Conservation (phyloP, 140 eudicot species). For the Stevia rebaudiana region DNA sequence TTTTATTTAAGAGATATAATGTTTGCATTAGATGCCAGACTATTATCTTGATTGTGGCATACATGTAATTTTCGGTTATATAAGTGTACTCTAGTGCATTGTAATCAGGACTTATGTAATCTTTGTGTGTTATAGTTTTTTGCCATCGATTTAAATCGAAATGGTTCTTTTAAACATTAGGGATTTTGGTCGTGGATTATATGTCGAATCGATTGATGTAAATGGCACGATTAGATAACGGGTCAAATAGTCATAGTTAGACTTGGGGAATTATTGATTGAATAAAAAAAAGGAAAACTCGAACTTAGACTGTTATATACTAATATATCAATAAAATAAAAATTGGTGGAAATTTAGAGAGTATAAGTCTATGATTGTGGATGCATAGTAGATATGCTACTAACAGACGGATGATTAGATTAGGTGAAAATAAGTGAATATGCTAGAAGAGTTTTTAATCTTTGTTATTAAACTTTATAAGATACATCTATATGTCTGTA, state of each 20-base stretch:
- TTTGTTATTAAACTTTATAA: neutral
- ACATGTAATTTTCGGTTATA: neutral
- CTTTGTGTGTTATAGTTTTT: conserved; percentile 1
- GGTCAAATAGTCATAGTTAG: too few relatives aligned
- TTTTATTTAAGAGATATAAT: neutral
- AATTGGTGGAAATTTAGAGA: too few relatives aligned
- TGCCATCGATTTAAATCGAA: neutral
- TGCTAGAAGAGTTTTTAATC: neutral
- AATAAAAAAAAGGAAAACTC: too few relatives aligned
- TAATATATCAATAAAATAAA: too few relatives aligned
- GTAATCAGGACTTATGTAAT: neutral
- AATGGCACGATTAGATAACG: too few relatives aligned
- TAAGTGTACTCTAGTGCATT: neutral
- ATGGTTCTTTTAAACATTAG: neutral
- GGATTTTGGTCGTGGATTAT: neutral
- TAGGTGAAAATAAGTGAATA: neutral
- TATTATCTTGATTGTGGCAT: neutral
- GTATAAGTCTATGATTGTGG: too few relatives aligned
- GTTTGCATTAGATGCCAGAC: conserved; percentile 2
- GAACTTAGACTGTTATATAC: too few relatives aligned
- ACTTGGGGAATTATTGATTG: too few relatives aligned
- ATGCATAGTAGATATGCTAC: too few relatives aligned
- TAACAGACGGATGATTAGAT: too few relatives aligned
- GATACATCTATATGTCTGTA: neutral
- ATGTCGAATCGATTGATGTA: too few relatives aligned